Evolutionary conservation across 2,329 filamentous ascomycete species (phyloP), one percentile per base, ranked within the genome.

Genomic region (Acrodontium crateriforme): DNA sequence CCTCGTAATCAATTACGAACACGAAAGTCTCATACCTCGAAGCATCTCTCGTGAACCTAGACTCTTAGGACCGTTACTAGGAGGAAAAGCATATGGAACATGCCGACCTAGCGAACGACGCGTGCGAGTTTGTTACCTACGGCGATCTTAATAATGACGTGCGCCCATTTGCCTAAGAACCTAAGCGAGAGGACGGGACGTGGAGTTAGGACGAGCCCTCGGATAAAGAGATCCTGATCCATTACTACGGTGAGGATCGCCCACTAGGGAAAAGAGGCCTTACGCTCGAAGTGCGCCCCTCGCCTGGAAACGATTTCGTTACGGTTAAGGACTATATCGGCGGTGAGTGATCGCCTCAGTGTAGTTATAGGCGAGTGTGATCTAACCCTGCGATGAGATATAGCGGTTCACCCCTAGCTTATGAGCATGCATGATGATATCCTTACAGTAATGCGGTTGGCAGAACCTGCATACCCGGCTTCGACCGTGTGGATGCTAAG

Each of bases 241-340:
- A 23, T 11, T 30, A 23, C 24, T 30, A 23, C 24, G 28, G 24
- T 12, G 28, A 30, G 28, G 28, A 30, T 16, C 28, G 28, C 23
- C 28, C 28, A 9, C 12, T 30, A 12, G 28, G 28, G 16, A 30
- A 27, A 30, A 19, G 3, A 30, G 28, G 28, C 28, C 28, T 16
- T 30, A 27, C 21, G 18, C 14, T 30, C 9, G 28, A 30, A 16
- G 28, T 30, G 16, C 28, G 24, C 18, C 28, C 28, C 10, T 27
- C 28, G 9, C 14, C 10, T 12, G 28, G 28, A 15, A 30, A 30
- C 16, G 24, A 30, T 27, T 30, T 30, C 15, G 28, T 30, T 13
- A 30, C 28, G 23, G 23, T 30, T 12, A 27, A 30, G 28, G 28
- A 30, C 18, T 30, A 30, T 17, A 23, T 30, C n/a, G 28, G 28